Percentiles rank a stretch among this genome's conserved stretches.
Evolutionary conservation across 2,329 filamentous ascomycete species (phyloP).

Genomic region (Endocalyx cinctus): DNA sequence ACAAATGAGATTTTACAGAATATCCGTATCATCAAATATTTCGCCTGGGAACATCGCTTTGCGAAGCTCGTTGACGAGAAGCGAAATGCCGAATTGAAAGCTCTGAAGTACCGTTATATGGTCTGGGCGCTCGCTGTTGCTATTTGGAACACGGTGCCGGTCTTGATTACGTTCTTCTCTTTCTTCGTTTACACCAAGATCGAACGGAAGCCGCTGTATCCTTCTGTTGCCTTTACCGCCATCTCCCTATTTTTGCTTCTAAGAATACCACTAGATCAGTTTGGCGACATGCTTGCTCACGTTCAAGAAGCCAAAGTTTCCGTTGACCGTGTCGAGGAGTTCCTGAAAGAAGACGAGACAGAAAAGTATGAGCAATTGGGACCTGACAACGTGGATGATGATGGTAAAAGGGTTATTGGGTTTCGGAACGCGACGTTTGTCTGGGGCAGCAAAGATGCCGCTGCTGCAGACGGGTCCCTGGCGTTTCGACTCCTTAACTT

Average conservation of each 20-base stretch:
- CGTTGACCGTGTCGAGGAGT: conserved; percentile 92
- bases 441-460: conserved; percentile 71
- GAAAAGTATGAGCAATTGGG: conserved; percentile 88
- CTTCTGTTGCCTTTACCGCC: conserved; percentile 91
- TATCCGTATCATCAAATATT: conserved; percentile 98
- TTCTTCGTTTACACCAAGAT: conserved; percentile 90
- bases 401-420: conserved; percentile 72
- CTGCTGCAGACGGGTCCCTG: conserved; percentile 61
- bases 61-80: conserved; percentile 84
- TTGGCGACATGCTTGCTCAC: conserved; percentile 98
- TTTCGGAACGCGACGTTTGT: conserved; percentile 81
- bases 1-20: conserved; percentile 97
- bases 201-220: conserved; percentile 83
- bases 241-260: conserved; percentile 94
- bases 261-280: conserved; percentile 86
- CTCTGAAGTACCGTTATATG: conserved; percentile 77
- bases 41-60: conserved; percentile 95
- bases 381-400: conserved; percentile 61
- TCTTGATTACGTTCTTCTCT: conserved; percentile 93
- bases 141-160: conserved; percentile 92
- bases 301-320: conserved; percentile 97
- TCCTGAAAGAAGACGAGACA: conserved; percentile 88
- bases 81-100: conserved; percentile 69
- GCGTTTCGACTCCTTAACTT: conserved; percentile 81
- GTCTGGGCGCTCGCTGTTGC: conserved; percentile 90